Conservation (phyloP, 2,329 filamentous ascomycete species). For the Fusarium mundagurra region DNA sequence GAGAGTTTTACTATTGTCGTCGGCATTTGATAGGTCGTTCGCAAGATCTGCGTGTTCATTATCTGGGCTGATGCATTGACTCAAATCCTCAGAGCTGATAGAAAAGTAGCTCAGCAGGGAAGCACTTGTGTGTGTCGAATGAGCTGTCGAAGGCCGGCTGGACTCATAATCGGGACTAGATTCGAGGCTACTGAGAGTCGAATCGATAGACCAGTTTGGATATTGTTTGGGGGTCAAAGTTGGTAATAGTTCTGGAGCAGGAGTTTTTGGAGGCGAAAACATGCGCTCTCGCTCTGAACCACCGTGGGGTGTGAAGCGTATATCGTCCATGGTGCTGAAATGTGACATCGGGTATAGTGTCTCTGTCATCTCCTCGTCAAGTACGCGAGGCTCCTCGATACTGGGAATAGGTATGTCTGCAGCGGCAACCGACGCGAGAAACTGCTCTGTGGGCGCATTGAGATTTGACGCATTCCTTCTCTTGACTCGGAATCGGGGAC, state of each 20-base stretch:
- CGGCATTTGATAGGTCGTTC: constrained; percentile 37
- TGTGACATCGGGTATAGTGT: constrained; percentile 48
- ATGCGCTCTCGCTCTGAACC: constrained; percentile 53
- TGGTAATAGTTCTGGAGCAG: constrained; percentile 58
- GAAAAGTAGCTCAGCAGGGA: constrained; percentile 68
- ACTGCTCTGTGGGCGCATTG: constrained; percentile 69
- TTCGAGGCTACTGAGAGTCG: constrained; percentile 65
- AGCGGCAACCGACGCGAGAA: constrained; percentile 73
- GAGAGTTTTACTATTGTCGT: constrained; percentile 48
- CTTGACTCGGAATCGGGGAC: constrained; percentile 65
- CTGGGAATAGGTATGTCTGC: constrained; percentile 72
- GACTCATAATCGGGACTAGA: constrained; percentile 69
- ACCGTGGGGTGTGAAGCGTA: constrained; percentile 44
- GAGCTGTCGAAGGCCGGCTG: constrained; percentile 68
- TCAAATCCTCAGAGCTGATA: constrained; percentile 64
- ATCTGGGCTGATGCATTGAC: constrained; percentile 62
- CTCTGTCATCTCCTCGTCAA: constrained; percentile 57
- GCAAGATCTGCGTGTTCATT: constrained; percentile 43
- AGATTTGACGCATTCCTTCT: constrained; percentile 63
- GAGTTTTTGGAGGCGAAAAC: constrained; percentile 69
- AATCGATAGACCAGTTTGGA: constrained; percentile 69
- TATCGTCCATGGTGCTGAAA: constrained; percentile 47
- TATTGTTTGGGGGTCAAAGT: constrained; percentile 59
- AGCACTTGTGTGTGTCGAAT: constrained; percentile 67
- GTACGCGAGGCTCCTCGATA: constrained; percentile 65